phyloP scores from a whole-genome alignment of 1,284 basidiomycete species.

The Wallemia mellicola region DNA sequence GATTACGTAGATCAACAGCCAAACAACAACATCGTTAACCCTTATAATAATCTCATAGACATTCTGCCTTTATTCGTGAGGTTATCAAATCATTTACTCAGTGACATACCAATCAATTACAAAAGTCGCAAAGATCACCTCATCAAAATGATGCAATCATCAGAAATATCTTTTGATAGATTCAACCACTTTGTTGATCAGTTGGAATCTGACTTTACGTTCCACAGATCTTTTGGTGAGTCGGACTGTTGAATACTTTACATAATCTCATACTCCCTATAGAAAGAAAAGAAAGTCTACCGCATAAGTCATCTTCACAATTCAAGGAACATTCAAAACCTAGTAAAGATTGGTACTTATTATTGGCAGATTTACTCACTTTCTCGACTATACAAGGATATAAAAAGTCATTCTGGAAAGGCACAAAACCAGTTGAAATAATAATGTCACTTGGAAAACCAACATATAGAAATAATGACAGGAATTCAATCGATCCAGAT shows the following conservation, averaged over 20 bases:
- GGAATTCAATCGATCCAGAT: no score
- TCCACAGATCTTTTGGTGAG: no score
- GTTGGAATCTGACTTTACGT: no score
- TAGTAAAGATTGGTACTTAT: not conserved
- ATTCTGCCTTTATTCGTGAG: not conserved
- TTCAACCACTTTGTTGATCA: no score
- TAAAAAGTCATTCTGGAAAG: not conserved
- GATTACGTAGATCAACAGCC: no score
- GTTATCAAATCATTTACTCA: not conserved
- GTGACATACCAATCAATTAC: not conserved
- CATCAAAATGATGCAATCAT: not conserved
- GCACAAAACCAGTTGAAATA: not conserved
- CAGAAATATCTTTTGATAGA: not conserved
- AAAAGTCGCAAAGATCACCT: not conserved
- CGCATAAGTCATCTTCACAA: not conserved
- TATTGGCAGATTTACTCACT: not conserved
- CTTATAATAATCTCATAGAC: not conserved
- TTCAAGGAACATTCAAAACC: not conserved
- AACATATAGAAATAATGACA: not conserved
- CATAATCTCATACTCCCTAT: not conserved
- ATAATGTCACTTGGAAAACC: not conserved
- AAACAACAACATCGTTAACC: no score
- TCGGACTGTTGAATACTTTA: no score
- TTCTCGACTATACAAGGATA: not conserved
- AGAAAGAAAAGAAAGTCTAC: not conserved